Base-by-base conservation (phyloP, 2,329 filamentous ascomycete genomes). In the Pestalotiopsis sp. region DNA sequence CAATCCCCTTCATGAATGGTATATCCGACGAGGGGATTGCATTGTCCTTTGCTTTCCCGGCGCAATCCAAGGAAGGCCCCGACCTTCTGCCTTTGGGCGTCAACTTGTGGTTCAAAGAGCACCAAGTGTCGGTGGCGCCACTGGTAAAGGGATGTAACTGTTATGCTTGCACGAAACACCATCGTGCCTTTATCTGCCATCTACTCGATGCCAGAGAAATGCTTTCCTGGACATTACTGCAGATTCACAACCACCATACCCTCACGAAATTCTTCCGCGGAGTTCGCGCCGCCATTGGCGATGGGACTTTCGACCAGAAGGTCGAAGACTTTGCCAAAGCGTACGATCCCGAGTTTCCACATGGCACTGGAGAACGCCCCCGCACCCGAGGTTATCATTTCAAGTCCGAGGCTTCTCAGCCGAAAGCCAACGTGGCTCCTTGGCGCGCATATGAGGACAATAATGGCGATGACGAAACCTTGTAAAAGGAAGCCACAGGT, bases 151-250 rank as follows among this genome's bases (percentile, higher is more conserved):
- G 79, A 17, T 99, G 96, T 78, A 73, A 80, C 64, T 99, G 96
- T 84, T 95, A 97, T 78, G 84, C 94, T 24, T 99, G 96, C 83
- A 88, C 84, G 1, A 87, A 87, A 20, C 95, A 98, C 78, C 94
- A 97, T 79, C 85, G 91, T 63, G 95, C 96, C 0, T 99, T 93
- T 79, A 76, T 99, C 44, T 91, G 94, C 71, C 96, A 99, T 78
- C 85, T 98, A 1, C 87, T 99, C 5, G 86, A 89, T 60, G 94
- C 96, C 0, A 97, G 94, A 76, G 96, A 99, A 80, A 98, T 99
- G 96, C 88, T 98, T 4, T 95, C 92, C 26, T 99, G 96, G 96
- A 92, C 91, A 0, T 85, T 99, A 7, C 84, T 99, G 7, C 95
- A 98, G 78, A 86, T 97, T 3, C 96, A 99, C 81, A 99, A 99